Evolutionary conservation across 805 yeast genomes (phyloP).

Genomic region (Yarrowia yakushimensis): DNA sequence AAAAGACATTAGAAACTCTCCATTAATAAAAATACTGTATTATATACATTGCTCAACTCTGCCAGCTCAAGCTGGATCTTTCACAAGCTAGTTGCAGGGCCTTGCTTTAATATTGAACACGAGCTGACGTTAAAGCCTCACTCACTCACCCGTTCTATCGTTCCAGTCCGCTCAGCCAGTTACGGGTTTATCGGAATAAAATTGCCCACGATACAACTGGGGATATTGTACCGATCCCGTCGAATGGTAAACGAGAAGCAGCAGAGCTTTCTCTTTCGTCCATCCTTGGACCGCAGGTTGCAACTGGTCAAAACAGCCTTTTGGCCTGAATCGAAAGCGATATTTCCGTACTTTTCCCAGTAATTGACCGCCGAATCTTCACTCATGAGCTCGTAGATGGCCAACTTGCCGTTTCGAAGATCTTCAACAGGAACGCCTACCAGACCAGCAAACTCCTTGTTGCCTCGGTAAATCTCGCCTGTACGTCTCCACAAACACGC

Average conservation of each 20-base stretch:
- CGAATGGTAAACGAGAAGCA: conserved; percentile 93
- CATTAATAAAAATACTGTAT: too few species aligned
- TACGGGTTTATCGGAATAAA: conserved; percentile 69
- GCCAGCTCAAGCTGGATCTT: too few species aligned
- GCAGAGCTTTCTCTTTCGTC: conserved; percentile 74
- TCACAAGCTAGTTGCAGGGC: too few species aligned
- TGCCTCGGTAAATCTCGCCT: conserved; percentile 92
- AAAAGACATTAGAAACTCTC: too few species aligned
- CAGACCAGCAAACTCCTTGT: conserved; percentile 90
- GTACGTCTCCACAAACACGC: conserved; percentile 97
- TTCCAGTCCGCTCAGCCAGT: background rate
- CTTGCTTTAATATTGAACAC: too few species aligned
- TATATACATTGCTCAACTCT: too few species aligned
- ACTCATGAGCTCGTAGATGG: conserved; percentile 90
- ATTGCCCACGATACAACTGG: conserved; percentile 93
- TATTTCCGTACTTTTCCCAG: conserved; percentile 96
- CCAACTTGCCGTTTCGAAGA: conserved; percentile 83
- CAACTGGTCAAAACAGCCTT: conserved; percentile 94
- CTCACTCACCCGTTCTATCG: background rate
- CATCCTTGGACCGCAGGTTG: conserved; percentile 77
- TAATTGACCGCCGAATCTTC: conserved; percentile 95
- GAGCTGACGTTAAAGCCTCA: background rate
- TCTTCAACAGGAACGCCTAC: conserved; percentile 90
- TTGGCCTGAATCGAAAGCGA: conserved; percentile 93
- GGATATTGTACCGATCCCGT: conserved; percentile 89